phyloP scores from a whole-genome alignment of 306 rosid species.

The Pterocarpus santalinus region DNA sequence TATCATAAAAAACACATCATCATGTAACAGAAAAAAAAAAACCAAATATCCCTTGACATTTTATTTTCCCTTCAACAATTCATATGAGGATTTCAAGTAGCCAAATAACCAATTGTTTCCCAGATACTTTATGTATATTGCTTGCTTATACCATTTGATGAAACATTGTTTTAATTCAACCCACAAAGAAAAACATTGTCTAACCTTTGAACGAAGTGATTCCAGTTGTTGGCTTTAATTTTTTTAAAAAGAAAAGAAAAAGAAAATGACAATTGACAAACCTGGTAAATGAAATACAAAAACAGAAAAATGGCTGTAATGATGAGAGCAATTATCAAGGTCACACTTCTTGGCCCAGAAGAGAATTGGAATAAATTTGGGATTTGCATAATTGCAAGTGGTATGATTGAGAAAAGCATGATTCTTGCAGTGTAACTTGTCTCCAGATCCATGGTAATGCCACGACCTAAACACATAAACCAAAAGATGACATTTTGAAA shows the following conservation, averaged over 20 bases:
- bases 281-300: constrained; percentile 60
- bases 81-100: background rate
- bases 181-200: background rate
- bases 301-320: constrained; percentile 46
- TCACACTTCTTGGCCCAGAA: constrained; percentile 35
- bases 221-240: background rate
- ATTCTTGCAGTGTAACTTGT: constrained; percentile 57
- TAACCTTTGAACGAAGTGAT: background rate
- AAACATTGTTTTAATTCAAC: background rate
- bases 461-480: constrained; percentile 49
- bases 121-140: no score
- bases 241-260: background rate
- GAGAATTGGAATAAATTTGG: constrained; percentile 45
- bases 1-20: no score
- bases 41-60: no score
- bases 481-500: constrained; percentile 4
- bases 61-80: no score
- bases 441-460: constrained; percentile 56
- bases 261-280: constrained; percentile 23
- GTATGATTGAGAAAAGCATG: constrained; percentile 51
- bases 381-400: constrained; percentile 58
- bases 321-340: constrained; percentile 50
- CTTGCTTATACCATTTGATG: no score
- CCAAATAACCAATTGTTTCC: background rate
- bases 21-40: no score